Conservation (phyloP, 371 early-diverging fungal species). For the Syncephalastrum sp. region DNA sequence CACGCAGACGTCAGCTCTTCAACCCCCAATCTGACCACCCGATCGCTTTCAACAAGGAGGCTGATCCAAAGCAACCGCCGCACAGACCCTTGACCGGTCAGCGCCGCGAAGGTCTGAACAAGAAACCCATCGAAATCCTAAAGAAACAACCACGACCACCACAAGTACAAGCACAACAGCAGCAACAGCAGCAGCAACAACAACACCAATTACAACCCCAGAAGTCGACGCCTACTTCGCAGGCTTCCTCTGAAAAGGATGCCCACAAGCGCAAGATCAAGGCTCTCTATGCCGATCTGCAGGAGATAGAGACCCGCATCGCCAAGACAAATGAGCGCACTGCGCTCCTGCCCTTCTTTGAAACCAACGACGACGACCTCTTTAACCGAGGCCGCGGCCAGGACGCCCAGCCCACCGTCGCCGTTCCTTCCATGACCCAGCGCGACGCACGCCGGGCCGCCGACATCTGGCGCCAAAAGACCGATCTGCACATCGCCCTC, state of each 20-base stretch:
- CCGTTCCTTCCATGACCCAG: neutral
- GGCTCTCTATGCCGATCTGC: conserved; percentile 21
- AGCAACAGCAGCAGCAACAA: conserved; percentile 9
- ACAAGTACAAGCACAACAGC: conserved; percentile 2
- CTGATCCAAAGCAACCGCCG: neutral
- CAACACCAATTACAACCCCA: conserved; percentile 11
- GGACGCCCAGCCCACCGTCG: neutral
- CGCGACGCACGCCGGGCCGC: conserved; percentile 23
- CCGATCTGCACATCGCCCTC: conserved; percentile 33
- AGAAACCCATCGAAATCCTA: neutral
- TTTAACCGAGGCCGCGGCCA: conserved; percentile 6
- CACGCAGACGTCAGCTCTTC: conserved; percentile 28
- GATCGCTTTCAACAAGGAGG: conserved; percentile 30
- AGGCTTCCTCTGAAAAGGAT: conserved; percentile 5
- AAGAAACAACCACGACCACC: neutral
- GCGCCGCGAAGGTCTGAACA: conserved; percentile 9
- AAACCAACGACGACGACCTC: neutral
- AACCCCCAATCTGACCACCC: conserved; percentile 42
- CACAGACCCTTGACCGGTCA: conserved; percentile 9
- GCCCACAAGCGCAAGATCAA: conserved; percentile 21
- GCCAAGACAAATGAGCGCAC: conserved; percentile 12
- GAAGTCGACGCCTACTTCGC: neutral
- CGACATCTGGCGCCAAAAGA: conserved; percentile 36
- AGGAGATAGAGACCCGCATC: conserved; percentile 29
- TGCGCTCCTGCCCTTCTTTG: conserved; percentile 13